Evolutionary conservation across 345 rosid species (phyloP), one percentile per base, ranked within the genome.

Genomic region (Pistacia atlantica): DNA sequence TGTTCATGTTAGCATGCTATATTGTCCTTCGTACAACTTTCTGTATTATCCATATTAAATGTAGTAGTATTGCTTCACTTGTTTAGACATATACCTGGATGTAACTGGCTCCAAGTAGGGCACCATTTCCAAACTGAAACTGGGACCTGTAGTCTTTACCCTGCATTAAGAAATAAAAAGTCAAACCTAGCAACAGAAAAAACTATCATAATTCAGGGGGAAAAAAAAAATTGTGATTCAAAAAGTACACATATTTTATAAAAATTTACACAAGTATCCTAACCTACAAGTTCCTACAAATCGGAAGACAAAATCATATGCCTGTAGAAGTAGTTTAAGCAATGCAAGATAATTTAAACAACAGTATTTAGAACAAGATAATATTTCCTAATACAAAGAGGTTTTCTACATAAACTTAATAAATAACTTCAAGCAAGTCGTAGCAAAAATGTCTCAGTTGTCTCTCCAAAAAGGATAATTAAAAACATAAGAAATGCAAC

Each of bases 61-160:
- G 54, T 4, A 67, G 33, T 28, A 64, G 8, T 70, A 65, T 18
- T 69, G 25, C 69, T 69, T 55, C 57, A 51, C 38, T 54, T 14
- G 74, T 71, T 70, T 49, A 65, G 77, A 61, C 38, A 80, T 66
- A 72, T 83, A 91, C 99, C 99, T 93, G 99, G 75, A 96, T 92
- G 84, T 96, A 96, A 83, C 82, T 96, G 56, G 97, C 97, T 74
- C 99, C 98, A 73, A 96, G 79, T 71, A 96, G 79, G 62, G 93
- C 91, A 82, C 90, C 94, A 80, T 90, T 90, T 59, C 97, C 98
- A 46, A 91, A 74, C 65, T 96, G 99, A 83, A 96, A 79, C 75
- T 96, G 99, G 51, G 91, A 79, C 84, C 97, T 83, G 87, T 83
- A 93, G 82, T 96, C 97, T 69, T 82, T 75, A 33, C 99, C 98